These are phyloP conservation scores for Plantago major DNA, from an alignment of 257 asterid species.

Conservation along the genomic window DNA sequence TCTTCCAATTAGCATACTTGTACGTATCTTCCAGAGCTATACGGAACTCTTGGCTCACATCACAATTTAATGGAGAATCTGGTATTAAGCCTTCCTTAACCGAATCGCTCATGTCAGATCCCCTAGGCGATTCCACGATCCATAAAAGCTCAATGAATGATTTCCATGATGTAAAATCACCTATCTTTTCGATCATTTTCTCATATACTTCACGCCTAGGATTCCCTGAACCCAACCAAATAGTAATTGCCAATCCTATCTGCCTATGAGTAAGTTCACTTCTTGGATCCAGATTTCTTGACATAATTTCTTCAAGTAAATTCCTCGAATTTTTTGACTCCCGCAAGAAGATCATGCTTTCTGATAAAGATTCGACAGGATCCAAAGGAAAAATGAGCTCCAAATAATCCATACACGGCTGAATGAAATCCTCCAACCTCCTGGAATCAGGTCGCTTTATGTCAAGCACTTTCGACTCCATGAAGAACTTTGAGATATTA, in stretches of 20 bases:
- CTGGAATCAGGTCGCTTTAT: conserved; percentile 7
- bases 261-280: conserved; percentile 29
- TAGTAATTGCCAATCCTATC: conserved; percentile 40
- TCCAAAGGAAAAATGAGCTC: conserved; percentile 41
- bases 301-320: conserved; percentile 35
- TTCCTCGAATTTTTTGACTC: conserved; percentile 29
- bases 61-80: not conserved
- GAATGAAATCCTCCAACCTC: conserved; percentile 22
- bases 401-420: conserved; percentile 23
- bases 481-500: conserved; percentile 29
- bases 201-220: conserved; percentile 17
- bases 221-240: conserved; percentile 38
- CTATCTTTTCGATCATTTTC: conserved; percentile 18
- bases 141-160: conserved; percentile 29
- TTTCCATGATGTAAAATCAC: conserved; percentile 30
- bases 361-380: conserved; percentile 27
- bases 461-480: conserved; percentile 18
- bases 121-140: not conserved
- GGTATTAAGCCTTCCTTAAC: not conserved
- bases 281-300: conserved; percentile 1
- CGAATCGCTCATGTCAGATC: not conserved
- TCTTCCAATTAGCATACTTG: conserved; percentile 22
- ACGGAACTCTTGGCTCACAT: conserved; percentile 20
- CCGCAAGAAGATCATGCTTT: conserved; percentile 35
- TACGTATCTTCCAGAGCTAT: conserved; percentile 38